Base-by-base conservation (phyloP, 2,329 filamentous ascomycete species). In the Dothideomycetidae sp. region DNA sequence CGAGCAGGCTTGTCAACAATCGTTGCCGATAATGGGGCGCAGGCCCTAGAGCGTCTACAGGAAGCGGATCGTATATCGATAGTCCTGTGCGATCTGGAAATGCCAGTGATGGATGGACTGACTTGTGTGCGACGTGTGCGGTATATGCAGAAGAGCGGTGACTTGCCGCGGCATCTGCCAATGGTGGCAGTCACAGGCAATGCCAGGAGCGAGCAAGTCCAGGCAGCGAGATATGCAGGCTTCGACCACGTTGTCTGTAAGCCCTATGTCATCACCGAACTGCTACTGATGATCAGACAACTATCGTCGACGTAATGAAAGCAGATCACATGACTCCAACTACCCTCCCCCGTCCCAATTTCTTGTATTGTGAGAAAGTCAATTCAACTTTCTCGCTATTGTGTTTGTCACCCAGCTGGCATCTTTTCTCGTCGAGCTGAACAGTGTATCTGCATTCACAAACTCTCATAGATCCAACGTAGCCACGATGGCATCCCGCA, bases 31-130 rank as follows among this genome's bases (percentile, higher is more conserved):
- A 39, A 41, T 38, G 42, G 29, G 18, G 33, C 10, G 21, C 38
- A 41, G 35, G 40, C 17, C 28, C 40, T 30, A 18, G 40, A 31
- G 33, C 39, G 52, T 10, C 53, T 68, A 10, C 59, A 56, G 40
- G n/a, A 10, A 9, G 10, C 15, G 9, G 16, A 9, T 9, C 37
- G 33, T 1, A 33, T 33, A 10, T 52, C 50, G 18, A 46, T 84
- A 32, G 75, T 86, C 11, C 56, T 86, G 5, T 84, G 86, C 79
- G 81, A 86, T 51, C 65, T 84, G 33, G 80, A 85, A 50, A 86
- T 86, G 81, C 81, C 81, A 1, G 68, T 84, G 29, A 84, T 85
- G 80, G 79, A 86, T 49, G 81, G 81, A 26, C 71, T 81, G 54
- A 78, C 78, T 2, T 83, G 79, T 45, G 74, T 79, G 5, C 66